Percentiles rank a stretch among this genome's conserved stretches.
Evolutionary conservation across 2,329 filamentous ascomycete species (phyloP).

Genomic region (Microsporum canis): DNA sequence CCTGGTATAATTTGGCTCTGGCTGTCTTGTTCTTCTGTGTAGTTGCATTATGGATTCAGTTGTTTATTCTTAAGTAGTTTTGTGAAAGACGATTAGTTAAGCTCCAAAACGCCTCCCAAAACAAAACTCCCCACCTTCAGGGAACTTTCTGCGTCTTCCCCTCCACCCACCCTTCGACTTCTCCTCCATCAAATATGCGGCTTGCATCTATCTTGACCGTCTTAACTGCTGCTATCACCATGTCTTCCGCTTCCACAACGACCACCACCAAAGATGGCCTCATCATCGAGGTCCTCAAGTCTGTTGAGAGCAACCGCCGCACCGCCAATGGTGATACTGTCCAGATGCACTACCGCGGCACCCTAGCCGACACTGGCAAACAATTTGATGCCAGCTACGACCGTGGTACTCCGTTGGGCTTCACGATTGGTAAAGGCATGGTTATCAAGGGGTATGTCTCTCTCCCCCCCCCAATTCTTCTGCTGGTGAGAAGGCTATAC

Average conservation of each 20-base stretch:
- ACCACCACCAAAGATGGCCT: constrained; percentile 51
- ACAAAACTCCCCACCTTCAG: neutral
- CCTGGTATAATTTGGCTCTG: no score
- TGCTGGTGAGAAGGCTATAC: neutral
- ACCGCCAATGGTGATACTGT: constrained; percentile 65
- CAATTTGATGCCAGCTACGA: constrained; percentile 81
- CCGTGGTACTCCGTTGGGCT: constrained; percentile 61
- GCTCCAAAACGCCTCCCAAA: neutral
- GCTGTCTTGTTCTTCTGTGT: no score
- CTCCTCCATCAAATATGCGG: constrained; percentile 3
- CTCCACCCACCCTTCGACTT: neutral
- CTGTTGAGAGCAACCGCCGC: constrained; percentile 60
- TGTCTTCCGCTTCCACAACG: constrained; percentile 29
- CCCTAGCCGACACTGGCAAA: constrained; percentile 57
- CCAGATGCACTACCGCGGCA: constrained; percentile 80
- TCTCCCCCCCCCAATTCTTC: neutral
- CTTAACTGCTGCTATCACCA: constrained; percentile 15
- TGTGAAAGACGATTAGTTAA: neutral
- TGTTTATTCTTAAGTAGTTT: no score
- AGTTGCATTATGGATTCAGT: no score
- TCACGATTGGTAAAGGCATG: constrained; percentile 65
- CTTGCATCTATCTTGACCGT: constrained; percentile 29
- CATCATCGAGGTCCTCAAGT: constrained; percentile 63
- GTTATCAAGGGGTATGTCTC: constrained; percentile 73
- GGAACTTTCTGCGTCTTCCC: neutral